These are phyloP conservation scores for Dioscorea cayenensis DNA, from an alignment of 116 monocot genomes.

Conservation along the genomic window DNA sequence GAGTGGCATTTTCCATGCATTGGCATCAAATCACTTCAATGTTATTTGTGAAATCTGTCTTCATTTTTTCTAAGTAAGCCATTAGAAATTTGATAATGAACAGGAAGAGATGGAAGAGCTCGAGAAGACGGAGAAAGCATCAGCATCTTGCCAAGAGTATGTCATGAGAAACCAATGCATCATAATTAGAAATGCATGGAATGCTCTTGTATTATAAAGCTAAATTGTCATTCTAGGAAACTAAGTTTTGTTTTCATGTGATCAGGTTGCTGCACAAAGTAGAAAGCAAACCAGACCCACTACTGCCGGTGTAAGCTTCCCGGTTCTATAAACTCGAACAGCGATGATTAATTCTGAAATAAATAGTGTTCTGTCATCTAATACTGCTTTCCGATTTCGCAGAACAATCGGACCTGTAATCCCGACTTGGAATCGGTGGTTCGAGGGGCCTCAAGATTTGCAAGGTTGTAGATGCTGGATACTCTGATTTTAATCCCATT, in stretches of 20 bases:
- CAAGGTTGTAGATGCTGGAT: constrained; percentile 60
- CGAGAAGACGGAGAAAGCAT: constrained; percentile 10
- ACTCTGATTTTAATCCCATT: constrained; percentile 12
- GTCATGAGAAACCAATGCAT: not conserved
- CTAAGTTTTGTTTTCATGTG: constrained; percentile 3
- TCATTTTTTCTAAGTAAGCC: not conserved
- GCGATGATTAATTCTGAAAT: too few relatives aligned
- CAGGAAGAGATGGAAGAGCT: constrained; percentile 14
- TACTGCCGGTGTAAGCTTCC: constrained; percentile 56
- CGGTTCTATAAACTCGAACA: too few relatives aligned
- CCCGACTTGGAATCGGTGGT: constrained; percentile 71
- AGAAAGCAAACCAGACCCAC: constrained; percentile 57
- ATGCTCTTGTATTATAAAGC: not conserved
- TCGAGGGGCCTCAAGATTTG: constrained; percentile 73
- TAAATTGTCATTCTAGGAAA: not conserved
- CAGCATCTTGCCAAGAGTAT: constrained; percentile 1
- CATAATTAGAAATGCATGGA: not conserved
- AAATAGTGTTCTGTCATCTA: not conserved
- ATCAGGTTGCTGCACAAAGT: constrained; percentile 57
- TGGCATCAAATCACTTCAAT: not conserved
- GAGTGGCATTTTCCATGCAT: too few relatives aligned
- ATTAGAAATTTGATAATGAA: not conserved
- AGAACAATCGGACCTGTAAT: constrained; percentile 62
- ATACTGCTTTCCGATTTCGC: not conserved
- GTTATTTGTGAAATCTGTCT: not conserved